A percentile compares a stretch with the other conserved stretches of the same genome.
These are phyloP conservation scores for Prillingera fragicola DNA, from an alignment of 1,284 basidiomycete species.

Conservation along the genomic window DNA sequence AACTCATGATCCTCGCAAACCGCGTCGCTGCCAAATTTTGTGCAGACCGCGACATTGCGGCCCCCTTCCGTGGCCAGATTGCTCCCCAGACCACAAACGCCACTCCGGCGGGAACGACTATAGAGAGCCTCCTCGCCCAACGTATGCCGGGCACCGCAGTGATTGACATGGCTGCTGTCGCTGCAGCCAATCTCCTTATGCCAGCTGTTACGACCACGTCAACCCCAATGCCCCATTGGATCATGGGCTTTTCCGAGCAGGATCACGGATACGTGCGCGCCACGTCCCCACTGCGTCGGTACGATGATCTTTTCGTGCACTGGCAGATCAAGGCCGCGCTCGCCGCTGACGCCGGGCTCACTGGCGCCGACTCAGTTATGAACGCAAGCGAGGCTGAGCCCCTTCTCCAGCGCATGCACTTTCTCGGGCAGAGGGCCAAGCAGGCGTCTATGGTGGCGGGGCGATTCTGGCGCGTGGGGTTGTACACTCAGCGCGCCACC, in stretches of 20 bases:
- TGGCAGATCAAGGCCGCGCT: slow-evolving; percentile 89
- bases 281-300: slow-evolving; percentile 85
- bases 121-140: slow-evolving; percentile 8
- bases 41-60: slow-evolving; percentile 58
- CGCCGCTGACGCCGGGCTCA: slow-evolving; percentile 18
- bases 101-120: not conserved
- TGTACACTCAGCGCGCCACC: slow-evolving; percentile 9
- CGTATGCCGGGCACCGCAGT: slow-evolving; percentile 1
- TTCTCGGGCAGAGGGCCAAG: slow-evolving; percentile 18
- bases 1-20: slow-evolving; percentile 79
- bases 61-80: slow-evolving; percentile 58
- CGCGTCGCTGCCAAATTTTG: slow-evolving; percentile 71
- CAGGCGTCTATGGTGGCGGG: slow-evolving; percentile 14
- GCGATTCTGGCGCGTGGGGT: slow-evolving; percentile 28
- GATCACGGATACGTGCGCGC: slow-evolving; percentile 70
- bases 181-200: slow-evolving; percentile 1
- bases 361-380: no score
- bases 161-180: not conserved
- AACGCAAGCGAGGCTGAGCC: no score
- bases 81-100: slow-evolving; percentile 35
- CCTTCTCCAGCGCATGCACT: slow-evolving; percentile 18
- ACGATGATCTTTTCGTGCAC: slow-evolving; percentile 74
- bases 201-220: not conserved
- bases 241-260: slow-evolving; percentile 59
- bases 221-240: slow-evolving; percentile 54